Conservation (phyloP, 768 basidiomycete species). For the Dacryopinax primogenitus region DNA sequence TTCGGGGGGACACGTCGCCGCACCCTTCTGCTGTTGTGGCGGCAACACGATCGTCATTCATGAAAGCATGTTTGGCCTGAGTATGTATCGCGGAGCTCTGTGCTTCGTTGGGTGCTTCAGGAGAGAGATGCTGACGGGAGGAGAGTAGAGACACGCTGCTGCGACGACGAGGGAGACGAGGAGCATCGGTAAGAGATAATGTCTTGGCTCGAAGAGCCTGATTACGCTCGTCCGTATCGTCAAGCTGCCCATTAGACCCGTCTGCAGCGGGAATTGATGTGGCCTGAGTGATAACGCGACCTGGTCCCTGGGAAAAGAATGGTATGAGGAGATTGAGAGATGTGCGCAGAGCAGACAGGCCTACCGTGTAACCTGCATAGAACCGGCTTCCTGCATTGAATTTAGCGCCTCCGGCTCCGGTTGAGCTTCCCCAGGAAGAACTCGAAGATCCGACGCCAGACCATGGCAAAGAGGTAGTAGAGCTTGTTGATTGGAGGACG, state of each 20-base stretch:
- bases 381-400: conserved; percentile 59
- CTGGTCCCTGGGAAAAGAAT: conserved; percentile 39
- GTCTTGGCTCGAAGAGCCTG: not conserved
- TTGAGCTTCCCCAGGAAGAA: conserved; percentile 34
- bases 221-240: conserved; percentile 33
- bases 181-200: conserved; percentile 3
- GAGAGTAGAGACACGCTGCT: not conserved
- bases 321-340: conserved; percentile 1
- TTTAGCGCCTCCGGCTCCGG: conserved; percentile 57
- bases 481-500: conserved; percentile 44
- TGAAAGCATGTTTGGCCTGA: conserved; percentile 14
- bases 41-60: not conserved
- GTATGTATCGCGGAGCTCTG: conserved; percentile 45
- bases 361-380: conserved; percentile 53
- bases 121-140: conserved; percentile 26
- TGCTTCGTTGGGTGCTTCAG: conserved; percentile 31
- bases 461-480: conserved; percentile 26
- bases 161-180: not conserved
- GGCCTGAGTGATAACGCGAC: conserved; percentile 60
- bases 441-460: conserved; percentile 37
- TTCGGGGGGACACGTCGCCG: not conserved
- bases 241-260: conserved; percentile 34
- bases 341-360: conserved; percentile 19
- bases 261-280: conserved; percentile 49
- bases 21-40: not conserved